phyloP scores from a whole-genome alignment of 2,329 filamentous ascomycete genomes.

The Trichoderma pleuroti region DNA sequence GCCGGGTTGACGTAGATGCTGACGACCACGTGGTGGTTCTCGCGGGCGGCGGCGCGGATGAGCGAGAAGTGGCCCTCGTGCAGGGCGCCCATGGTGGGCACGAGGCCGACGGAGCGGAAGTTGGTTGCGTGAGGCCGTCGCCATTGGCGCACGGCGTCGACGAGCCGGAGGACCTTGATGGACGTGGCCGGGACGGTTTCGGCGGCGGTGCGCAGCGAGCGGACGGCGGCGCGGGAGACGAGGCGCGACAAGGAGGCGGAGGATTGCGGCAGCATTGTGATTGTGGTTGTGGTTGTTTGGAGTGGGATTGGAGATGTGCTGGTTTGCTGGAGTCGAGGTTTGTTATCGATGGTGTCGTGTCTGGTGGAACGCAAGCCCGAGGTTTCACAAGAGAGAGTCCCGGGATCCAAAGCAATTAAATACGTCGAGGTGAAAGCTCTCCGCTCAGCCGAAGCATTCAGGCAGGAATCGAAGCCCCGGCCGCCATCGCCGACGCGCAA shows the following conservation, averaged over 20 bases:
- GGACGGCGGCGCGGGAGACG: conserved; percentile 12
- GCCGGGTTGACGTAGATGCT: conserved; percentile 96
- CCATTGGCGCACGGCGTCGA: conserved; percentile 66
- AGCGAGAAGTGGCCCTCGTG: conserved; percentile 86
- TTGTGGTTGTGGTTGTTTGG: neutral
- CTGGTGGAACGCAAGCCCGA: neutral
- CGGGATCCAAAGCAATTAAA: neutral
- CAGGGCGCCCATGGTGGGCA: conserved; percentile 98
- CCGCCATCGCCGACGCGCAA: conserved; percentile 34
- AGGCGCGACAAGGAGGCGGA: conserved; percentile 10
- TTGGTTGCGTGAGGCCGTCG: conserved; percentile 62
- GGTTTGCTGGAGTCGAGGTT: neutral
- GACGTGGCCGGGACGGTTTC: conserved; percentile 54
- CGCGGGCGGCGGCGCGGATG: conserved; percentile 75
- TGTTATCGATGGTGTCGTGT: neutral
- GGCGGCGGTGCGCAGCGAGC: conserved; percentile 22
- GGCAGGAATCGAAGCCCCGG: conserved; percentile 18
- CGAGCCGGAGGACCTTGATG: conserved; percentile 73
- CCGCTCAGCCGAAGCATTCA: conserved; percentile 16
- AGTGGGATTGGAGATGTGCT: neutral
- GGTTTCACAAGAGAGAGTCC: neutral
- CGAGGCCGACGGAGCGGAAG: conserved; percentile 74
- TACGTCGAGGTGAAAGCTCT: neutral
- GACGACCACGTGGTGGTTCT: conserved; percentile 84
- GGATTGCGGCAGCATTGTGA: conserved; percentile 6